Conservation (phyloP, 345 rosid genomes). For the Eutrema japonicum region DNA sequence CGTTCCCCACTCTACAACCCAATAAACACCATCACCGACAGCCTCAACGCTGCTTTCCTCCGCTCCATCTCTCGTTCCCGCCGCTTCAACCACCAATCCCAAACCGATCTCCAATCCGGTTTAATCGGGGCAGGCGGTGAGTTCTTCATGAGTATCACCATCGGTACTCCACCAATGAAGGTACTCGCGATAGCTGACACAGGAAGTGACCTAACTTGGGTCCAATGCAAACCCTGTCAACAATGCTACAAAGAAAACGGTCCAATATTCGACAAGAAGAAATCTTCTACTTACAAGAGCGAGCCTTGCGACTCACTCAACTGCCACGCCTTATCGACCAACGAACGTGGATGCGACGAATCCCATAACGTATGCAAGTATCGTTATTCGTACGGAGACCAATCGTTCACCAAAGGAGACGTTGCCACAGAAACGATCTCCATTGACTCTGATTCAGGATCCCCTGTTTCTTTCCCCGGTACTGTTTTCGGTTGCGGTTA, state of each 20-base stretch:
- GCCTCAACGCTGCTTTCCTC: slow-evolving; percentile 46
- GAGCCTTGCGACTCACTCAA: slow-evolving; percentile 46
- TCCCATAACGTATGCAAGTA: slow-evolving; percentile 41
- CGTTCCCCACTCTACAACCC: slow-evolving; percentile 57
- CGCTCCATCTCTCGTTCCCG: slow-evolving; percentile 59
- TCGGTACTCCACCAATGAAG: slow-evolving; percentile 58
- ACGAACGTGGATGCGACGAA: slow-evolving; percentile 34
- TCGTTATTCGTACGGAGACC: slow-evolving; percentile 46
- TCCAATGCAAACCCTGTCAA: slow-evolving; percentile 66
- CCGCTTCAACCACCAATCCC: slow-evolving; percentile 30
- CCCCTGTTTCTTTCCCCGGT: slow-evolving; percentile 43
- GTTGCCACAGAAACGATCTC: slow-evolving; percentile 54
- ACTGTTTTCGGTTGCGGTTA: slow-evolving; percentile 61
- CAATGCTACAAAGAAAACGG: slow-evolving; percentile 54
- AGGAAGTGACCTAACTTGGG: slow-evolving; percentile 68
- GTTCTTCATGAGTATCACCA: slow-evolving; percentile 56
- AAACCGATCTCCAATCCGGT: slow-evolving; percentile 46
- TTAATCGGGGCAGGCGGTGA: slow-evolving; percentile 51
- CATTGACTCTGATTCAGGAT: slow-evolving; percentile 49
- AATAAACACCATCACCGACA: slow-evolving; percentile 37
- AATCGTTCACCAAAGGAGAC: slow-evolving; percentile 49
- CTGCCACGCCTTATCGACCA: slow-evolving; percentile 41
- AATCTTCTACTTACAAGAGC: slow-evolving; percentile 51
- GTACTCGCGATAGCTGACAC: slow-evolving; percentile 60
- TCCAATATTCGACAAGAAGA: slow-evolving; percentile 53